A percentile compares a stretch with the other conserved stretches of the same genome.
These are phyloP conservation scores for Pulveroboletus sp. DNA, from an alignment of 768 basidiomycete species.

Conservation along the genomic window DNA sequence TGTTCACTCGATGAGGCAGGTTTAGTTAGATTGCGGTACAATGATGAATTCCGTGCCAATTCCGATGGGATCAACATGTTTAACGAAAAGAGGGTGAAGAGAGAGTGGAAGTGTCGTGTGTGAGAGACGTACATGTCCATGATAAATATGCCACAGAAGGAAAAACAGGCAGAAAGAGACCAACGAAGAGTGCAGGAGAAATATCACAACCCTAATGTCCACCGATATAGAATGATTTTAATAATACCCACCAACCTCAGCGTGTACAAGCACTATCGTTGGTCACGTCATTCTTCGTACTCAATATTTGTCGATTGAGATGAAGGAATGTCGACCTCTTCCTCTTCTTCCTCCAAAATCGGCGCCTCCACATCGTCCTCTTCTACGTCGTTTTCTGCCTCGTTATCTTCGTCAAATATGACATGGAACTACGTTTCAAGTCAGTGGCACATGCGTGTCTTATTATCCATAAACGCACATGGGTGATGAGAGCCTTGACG, in stretches of 20 bases:
- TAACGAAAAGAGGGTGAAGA: not conserved
- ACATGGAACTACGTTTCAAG: constrained; percentile 44
- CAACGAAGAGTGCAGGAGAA: constrained; percentile 5
- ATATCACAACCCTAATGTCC: constrained; percentile 27
- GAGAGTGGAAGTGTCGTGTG: not conserved
- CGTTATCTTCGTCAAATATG: constrained; percentile 72
- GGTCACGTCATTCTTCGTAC: constrained; percentile 17
- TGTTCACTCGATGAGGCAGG: constrained; percentile 5
- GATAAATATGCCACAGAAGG: constrained; percentile 25
- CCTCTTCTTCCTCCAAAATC: constrained; percentile 57
- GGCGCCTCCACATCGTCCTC: constrained; percentile 64
- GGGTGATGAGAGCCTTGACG: constrained; percentile 71
- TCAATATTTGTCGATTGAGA: constrained; percentile 22
- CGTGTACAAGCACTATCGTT: constrained; percentile 8
- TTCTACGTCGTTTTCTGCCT: constrained; percentile 48
- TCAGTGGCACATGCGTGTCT: not conserved
- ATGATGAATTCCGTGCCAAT: constrained; percentile 24
- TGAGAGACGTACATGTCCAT: constrained; percentile 29
- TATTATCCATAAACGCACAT: constrained; percentile 45
- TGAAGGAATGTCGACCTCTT: constrained; percentile 38
- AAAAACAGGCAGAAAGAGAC: not conserved
- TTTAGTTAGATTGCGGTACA: constrained; percentile 24
- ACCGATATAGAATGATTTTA: constrained; percentile 7
- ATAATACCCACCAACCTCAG: not conserved
- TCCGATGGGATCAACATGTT: constrained; percentile 16